Conservation (phyloP, 1,139 yeast genomes). For the Spathaspora sp. region DNA sequence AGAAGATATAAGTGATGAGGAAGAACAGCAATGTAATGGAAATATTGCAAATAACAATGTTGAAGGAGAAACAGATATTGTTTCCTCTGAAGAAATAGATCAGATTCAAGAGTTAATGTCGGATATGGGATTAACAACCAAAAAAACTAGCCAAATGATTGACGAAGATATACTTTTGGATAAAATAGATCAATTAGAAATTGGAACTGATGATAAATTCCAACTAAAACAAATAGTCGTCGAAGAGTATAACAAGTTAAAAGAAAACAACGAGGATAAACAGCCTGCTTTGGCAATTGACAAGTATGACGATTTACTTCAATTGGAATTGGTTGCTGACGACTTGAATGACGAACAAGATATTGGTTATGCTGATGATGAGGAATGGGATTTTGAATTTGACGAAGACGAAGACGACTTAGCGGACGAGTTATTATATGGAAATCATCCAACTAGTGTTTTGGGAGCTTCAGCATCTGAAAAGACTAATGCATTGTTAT, state of each 20-base stretch:
- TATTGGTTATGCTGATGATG: slow-evolving; percentile 33
- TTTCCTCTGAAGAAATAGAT: slow-evolving; percentile 14
- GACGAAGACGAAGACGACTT: slow-evolving; percentile 29
- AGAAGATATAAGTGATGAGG: not conserved
- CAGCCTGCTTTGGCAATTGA: slow-evolving; percentile 16
- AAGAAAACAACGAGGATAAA: slow-evolving; percentile 6
- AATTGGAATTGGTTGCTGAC: slow-evolving; percentile 50
- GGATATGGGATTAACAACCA: slow-evolving; percentile 46
- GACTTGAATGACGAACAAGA: slow-evolving; percentile 43
- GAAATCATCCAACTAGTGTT: slow-evolving; percentile 9
- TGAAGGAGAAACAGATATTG: no score
- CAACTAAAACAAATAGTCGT: slow-evolving; percentile 34
- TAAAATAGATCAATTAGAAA: slow-evolving; percentile 34
- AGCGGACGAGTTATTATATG: slow-evolving; percentile 16
- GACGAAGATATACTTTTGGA: slow-evolving; percentile 24
- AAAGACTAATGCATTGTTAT: slow-evolving; percentile 18
- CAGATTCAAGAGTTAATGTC: slow-evolving; percentile 44
- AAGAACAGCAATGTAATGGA: not conserved
- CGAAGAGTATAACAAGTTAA: slow-evolving; percentile 16
- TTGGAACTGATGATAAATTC: slow-evolving; percentile 52
- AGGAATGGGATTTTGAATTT: slow-evolving; percentile 36
- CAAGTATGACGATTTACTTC: slow-evolving; percentile 30
- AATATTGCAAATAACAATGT: not conserved
- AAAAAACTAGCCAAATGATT: slow-evolving; percentile 7
- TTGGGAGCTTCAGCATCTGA: slow-evolving; percentile 1